Evolutionary conservation across 2,329 filamentous ascomycete species (phyloP), one percentile per base, ranked within the genome.

Genomic region (Nothophoma quercina): DNA sequence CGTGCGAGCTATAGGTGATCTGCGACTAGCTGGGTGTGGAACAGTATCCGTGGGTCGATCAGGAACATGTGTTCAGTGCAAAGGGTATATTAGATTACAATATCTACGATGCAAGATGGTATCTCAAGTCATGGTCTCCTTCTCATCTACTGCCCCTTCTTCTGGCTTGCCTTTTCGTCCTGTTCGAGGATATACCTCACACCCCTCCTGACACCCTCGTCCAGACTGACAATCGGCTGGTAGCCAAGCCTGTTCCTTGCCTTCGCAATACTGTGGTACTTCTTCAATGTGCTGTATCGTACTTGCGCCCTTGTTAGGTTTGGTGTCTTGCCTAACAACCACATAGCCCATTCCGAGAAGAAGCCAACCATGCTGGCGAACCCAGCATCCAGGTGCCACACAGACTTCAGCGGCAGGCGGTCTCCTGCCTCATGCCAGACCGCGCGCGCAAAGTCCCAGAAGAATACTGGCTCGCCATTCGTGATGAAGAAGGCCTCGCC

Each of bases 191-290:
- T 74, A 58, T 79, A 74, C 47, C 67, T 63, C 34, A 80, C 78
- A 12, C 77, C 78, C 49, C 76, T 76, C 63, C 67, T 68, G 13
- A 81, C 74, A 8, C 88, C 89, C 61, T 91, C 87, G 56, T 86
- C 81, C 51, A 92, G 75, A 33, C 79, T 78, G 44, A 89, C 85
- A 46, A 90, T 74, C 3, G 89, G 89, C 70, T 76, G 72, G 74
- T 93, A 93, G 3, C 87, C 87, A 48, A 93, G 76, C 61, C 88
- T 79, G 63, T 72, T 78, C 80, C 85, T 89, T 50, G 89, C 89
- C 82, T 93, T 93, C 53, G 79, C 78, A 69, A 91, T 91, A 75
- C 86, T 86, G 75, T 89, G 91, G 76, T 91, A 93, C 51, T 89
- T 81, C 51, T 86, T 89, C 86, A 91, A 89, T 71, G 83, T 87